phyloP scores from a whole-genome alignment of 1,284 basidiomycete species.

The Rhodotorula sp. region DNA sequence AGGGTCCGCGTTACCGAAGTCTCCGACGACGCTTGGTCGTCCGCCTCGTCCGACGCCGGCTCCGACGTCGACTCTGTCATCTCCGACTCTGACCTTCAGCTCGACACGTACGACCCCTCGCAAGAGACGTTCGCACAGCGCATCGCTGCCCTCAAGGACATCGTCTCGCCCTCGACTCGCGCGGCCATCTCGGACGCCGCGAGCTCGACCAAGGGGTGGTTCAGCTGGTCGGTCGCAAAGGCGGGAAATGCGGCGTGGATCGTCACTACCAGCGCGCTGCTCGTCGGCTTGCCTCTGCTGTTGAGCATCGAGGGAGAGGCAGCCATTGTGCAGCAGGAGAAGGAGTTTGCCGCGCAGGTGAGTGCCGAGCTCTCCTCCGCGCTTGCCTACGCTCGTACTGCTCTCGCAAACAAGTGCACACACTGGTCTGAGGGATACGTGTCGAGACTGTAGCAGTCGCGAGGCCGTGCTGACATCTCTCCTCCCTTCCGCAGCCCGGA shows the following conservation, averaged over 20 bases:
- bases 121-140: constrained; percentile 83
- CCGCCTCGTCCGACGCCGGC: constrained; percentile 50
- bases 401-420: background rate
- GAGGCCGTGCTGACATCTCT: background rate
- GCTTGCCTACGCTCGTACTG: background rate
- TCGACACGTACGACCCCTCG: constrained; percentile 39
- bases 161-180: constrained; percentile 86
- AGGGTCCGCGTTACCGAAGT: constrained; percentile 16
- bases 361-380: constrained; percentile 43
- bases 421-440: no score
- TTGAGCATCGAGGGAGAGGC: constrained; percentile 93
- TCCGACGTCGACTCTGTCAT: constrained; percentile 67
- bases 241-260: constrained; percentile 91
- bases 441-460: no score
- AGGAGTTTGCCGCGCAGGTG: constrained; percentile 86
- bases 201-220: constrained; percentile 59
- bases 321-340: constrained; percentile 89
- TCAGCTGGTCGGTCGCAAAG: constrained; percentile 58
- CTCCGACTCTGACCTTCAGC: constrained; percentile 56
- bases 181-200: constrained; percentile 66
- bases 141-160: constrained; percentile 86
- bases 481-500: constrained; percentile 16
- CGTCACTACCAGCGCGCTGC: constrained; percentile 85
- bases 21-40: constrained; percentile 8
- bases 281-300: constrained; percentile 89